A percentile compares a stretch with the other conserved stretches of the same genome.
phyloP scores from a whole-genome alignment of 148 eudicot genomes.

The Nepenthes mirabilis region DNA sequence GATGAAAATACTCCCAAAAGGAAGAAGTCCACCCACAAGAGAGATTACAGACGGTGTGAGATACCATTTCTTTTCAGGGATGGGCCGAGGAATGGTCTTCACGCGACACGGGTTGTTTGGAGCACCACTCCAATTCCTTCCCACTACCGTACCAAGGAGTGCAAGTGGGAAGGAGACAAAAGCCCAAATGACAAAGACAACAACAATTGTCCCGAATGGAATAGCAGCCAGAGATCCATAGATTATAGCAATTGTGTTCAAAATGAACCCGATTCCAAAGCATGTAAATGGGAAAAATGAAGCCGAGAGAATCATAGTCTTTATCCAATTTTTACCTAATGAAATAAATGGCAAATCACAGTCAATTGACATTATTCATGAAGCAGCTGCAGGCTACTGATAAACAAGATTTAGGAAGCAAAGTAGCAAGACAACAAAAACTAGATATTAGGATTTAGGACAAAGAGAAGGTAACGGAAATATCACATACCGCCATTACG shows the following conservation, averaged over 20 bases:
- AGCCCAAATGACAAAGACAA: slow-evolving; percentile 76
- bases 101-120: slow-evolving; percentile 84
- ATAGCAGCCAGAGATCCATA: slow-evolving; percentile 87
- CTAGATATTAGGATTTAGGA: not conserved
- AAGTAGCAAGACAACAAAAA: not conserved
- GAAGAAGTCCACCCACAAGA: slow-evolving; percentile 83
- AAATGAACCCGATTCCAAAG: slow-evolving; percentile 69
- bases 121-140: slow-evolving; percentile 77
- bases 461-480: not conserved
- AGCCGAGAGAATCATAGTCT: slow-evolving; percentile 72
- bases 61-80: slow-evolving; percentile 91
- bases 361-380: slow-evolving; percentile 9
- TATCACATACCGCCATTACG: slow-evolving; percentile 58
- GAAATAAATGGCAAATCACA: slow-evolving; percentile 1
- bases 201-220: slow-evolving; percentile 83
- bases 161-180: slow-evolving; percentile 85
- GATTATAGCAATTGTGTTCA: slow-evolving; percentile 73
- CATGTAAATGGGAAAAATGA: slow-evolving; percentile 75
- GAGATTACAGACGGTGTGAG: slow-evolving; percentile 75
- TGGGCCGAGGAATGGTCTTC: slow-evolving; percentile 83
- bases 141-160: slow-evolving; percentile 80
- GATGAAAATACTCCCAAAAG: slow-evolving; percentile 88
- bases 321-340: slow-evolving; percentile 81
- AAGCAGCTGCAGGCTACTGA: not conserved
- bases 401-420: not conserved